Evolutionary conservation across 345 rosid genomes (phyloP), one percentile per base, ranked within the genome.

Genomic region (Xanthoceras sorbifolium): DNA sequence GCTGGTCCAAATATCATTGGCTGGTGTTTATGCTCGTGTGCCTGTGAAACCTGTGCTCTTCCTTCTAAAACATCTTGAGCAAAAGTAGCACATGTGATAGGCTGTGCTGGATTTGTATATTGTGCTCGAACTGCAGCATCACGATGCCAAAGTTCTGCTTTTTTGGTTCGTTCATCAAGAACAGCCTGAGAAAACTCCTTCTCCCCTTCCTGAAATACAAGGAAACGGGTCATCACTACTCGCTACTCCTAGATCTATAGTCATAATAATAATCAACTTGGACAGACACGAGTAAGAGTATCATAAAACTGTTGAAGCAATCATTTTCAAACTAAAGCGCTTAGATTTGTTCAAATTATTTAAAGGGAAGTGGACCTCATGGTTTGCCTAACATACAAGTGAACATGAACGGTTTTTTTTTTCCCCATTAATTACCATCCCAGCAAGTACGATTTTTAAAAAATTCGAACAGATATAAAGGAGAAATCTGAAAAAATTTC

Each of bases 11-110:
- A 96, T 83, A 92, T 89, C 82, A 90, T 76, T 32, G 99, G 97
- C 77, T 90, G 94, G 84, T 96, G 90, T 76, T 92, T 94, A 82
- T 96, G 99, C n/a, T 91, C 99, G 26, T 92, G 97, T 63, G 86
- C 91, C 65, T 94, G 81, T 20, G 95, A 87, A 73, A 88, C 91
- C 0, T 79, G 78, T 60, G 99, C 97, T 78, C 98, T 91, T 23
- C 99, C 99, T 88, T 94, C 99, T 52, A 94, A 48, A 79, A 93
- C 97, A 85, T 93, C 98, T 89, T 90, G 97, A 69, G 97, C 99
- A 82, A 93, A 96, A 77, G 98, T 91, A 67, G 99, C 97, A 85
- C 99, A 96, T 36, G 92, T 91, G 78, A 97, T 94, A 0, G 98
- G 98, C 59, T 74, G 87, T 34, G 97, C 89, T 17, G 98, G 94